A percentile compares a stretch with the other conserved stretches of the same genome.
Conservation (phyloP, 1,284 basidiomycete genomes). For the Ganoderma resinaceum region DNA sequence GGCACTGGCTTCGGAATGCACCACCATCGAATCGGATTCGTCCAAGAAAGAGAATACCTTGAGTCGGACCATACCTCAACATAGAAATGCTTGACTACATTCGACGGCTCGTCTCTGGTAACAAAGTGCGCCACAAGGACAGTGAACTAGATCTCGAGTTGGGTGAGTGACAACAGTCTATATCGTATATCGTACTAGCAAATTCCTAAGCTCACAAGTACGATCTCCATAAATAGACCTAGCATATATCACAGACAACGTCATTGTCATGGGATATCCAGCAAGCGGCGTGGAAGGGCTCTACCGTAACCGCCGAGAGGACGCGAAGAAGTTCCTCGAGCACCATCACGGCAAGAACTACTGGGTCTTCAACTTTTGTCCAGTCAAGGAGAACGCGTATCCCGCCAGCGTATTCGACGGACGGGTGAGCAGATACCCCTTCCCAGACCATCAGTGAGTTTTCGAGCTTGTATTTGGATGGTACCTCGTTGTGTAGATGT, state of each 20-base stretch:
- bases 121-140: conserved; percentile 83
- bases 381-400: conserved; percentile 77
- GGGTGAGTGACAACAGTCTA: conserved; percentile 43
- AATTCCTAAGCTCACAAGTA: background rate
- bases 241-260: conserved; percentile 81
- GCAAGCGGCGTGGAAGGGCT: conserved; percentile 81
- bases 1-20: background rate
- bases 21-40: background rate
- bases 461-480: background rate
- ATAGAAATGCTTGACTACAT: conserved; percentile 67
- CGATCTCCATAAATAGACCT: conserved; percentile 56
- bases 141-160: conserved; percentile 73
- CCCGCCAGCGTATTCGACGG: conserved; percentile 65
- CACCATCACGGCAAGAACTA: conserved; percentile 78
- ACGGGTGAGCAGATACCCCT: conserved; percentile 85
- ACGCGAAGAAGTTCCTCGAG: conserved; percentile 82
- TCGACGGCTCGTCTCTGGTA: conserved; percentile 73
- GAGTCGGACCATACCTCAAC: background rate
- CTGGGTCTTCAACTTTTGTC: conserved; percentile 91
- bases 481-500: background rate
- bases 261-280: conserved; percentile 93
- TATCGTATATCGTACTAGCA: background rate
- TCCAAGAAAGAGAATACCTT: background rate
- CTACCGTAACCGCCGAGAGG: conserved; percentile 83
- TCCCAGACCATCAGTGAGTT: conserved; percentile 87